These are phyloP conservation scores for Madurella mycetomatis DNA, from an alignment of 2,329 filamentous ascomycete species.

Conservation along the genomic window DNA sequence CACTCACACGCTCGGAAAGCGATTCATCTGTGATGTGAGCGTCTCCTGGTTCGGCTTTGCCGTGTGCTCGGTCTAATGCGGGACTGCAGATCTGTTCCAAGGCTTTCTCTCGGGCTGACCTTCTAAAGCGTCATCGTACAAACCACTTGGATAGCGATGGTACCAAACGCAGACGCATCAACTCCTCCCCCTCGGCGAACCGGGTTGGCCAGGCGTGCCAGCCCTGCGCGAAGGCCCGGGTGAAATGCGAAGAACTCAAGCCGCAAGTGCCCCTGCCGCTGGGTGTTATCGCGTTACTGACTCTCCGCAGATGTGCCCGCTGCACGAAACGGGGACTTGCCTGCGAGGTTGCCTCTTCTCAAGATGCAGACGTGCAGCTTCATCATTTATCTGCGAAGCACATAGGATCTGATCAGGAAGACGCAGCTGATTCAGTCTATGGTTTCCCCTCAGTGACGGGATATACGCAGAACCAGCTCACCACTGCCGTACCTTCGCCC, in stretches of 20 bases:
- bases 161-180: constrained; percentile 44
- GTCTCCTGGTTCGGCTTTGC: background rate
- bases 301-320: constrained; percentile 38
- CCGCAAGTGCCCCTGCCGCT: constrained; percentile 28
- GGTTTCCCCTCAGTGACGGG: constrained; percentile 5
- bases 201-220: constrained; percentile 52
- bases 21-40: constrained; percentile 40
- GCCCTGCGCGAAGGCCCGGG: constrained; percentile 47
- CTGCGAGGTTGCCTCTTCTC: constrained; percentile 40
- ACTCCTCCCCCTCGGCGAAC: constrained; percentile 41
- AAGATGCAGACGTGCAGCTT: constrained; percentile 41
- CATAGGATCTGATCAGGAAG: constrained; percentile 23
- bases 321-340: constrained; percentile 44
- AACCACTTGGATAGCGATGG: constrained; percentile 48
- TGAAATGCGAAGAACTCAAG: constrained; percentile 53
- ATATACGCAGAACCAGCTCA: constrained; percentile 6
- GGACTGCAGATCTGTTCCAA: constrained; percentile 45
- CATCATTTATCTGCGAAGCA: constrained; percentile 39
- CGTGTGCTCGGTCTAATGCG: constrained; percentile 19
- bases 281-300: constrained; percentile 2
- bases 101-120: constrained; percentile 50
- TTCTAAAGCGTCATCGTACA: constrained; percentile 48
- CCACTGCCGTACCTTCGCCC: background rate
- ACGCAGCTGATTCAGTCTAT: constrained; percentile 16
- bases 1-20: constrained; percentile 47